A percentile compares a stretch with the other conserved stretches of the same genome.
These are phyloP conservation scores for Fraxinus xanthoxyloides DNA, from an alignment of 305 asterid species.

Conservation along the genomic window DNA sequence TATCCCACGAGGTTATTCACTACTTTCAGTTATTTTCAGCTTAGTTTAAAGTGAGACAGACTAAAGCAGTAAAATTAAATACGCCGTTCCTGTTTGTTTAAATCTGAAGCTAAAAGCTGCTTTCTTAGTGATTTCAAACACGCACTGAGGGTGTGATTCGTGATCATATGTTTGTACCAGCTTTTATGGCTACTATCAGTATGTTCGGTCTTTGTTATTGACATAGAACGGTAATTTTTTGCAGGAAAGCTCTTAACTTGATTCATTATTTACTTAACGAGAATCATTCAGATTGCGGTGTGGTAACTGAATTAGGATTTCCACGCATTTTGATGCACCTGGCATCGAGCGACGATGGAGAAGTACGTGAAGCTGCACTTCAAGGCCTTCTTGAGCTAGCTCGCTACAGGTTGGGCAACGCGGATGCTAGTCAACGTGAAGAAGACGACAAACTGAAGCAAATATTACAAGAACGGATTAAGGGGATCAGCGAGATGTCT, in stretches of 20 bases:
- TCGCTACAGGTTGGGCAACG: slow-evolving; percentile 32
- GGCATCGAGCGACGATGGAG: slow-evolving; percentile 68
- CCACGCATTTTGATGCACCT: slow-evolving; percentile 75
- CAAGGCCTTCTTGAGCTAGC: slow-evolving; percentile 69
- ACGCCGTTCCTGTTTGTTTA: background rate
- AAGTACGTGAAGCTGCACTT: slow-evolving; percentile 88
- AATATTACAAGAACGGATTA: slow-evolving; percentile 58
- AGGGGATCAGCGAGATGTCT: slow-evolving; percentile 63
- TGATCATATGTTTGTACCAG: background rate
- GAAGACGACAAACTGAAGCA: slow-evolving; percentile 66
- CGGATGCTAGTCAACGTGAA: slow-evolving; percentile 22
- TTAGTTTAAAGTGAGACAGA: background rate
- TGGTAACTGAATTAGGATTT: slow-evolving; percentile 66
- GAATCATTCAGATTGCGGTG: slow-evolving; percentile 52
- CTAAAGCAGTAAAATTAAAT: background rate
- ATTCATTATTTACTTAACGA: slow-evolving; percentile 61
- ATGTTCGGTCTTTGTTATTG: background rate
- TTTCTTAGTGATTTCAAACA: background rate
- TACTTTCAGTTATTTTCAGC: background rate
- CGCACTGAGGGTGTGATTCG: background rate
- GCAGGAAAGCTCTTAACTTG: slow-evolving; percentile 90
- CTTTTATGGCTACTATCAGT: background rate
- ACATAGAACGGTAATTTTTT: background rate
- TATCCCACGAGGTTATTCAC: too few relatives aligned
- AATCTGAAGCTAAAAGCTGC: background rate